A percentile compares a stretch with the other conserved stretches of the same genome.
phyloP scores from a whole-genome alignment of 768 basidiomycete species.

The Amanita inopinata region DNA sequence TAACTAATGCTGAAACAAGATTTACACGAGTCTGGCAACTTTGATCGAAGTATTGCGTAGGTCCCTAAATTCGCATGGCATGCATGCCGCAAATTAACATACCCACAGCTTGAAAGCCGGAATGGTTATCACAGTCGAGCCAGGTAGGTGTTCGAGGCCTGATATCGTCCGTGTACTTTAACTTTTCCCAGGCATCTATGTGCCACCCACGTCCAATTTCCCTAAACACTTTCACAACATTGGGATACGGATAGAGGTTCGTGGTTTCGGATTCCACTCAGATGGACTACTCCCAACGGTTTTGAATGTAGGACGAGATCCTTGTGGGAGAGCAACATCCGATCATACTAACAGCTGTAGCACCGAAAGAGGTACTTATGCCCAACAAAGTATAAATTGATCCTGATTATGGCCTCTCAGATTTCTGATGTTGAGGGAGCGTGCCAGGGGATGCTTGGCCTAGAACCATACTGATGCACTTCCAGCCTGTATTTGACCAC shows the following conservation, averaged over 20 bases:
- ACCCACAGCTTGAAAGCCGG: conserved; percentile 57
- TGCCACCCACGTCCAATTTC: conserved; percentile 70
- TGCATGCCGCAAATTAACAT: background rate
- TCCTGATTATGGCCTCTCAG: conserved; percentile 15
- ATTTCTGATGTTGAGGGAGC: conserved; percentile 73
- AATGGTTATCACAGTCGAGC: conserved; percentile 91
- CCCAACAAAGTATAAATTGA: background rate
- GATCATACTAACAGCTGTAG: conserved; percentile 54
- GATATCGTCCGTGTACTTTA: conserved; percentile 1
- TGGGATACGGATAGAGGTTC: conserved; percentile 85
- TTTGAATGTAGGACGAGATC: conserved; percentile 51
- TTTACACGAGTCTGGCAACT: conserved; percentile 73
- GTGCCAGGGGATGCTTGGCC: conserved; percentile 61
- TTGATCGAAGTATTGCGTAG: conserved; percentile 45
- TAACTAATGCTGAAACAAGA: conserved; percentile 35
- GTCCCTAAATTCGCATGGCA: conserved; percentile 15
- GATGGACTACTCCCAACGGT: background rate
- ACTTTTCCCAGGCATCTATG: conserved; percentile 59
- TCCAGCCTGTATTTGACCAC: background rate
- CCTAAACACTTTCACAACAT: conserved; percentile 87
- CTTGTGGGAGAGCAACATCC: conserved; percentile 54
- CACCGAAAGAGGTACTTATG: conserved; percentile 68
- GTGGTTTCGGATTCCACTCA: conserved; percentile 8
- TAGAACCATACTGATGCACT: conserved; percentile 33
- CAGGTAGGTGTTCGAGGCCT: conserved; percentile 34